Evolutionary conservation across 2,329 filamentous ascomycete genomes (phyloP).

Genomic region (Claviceps paspali): DNA sequence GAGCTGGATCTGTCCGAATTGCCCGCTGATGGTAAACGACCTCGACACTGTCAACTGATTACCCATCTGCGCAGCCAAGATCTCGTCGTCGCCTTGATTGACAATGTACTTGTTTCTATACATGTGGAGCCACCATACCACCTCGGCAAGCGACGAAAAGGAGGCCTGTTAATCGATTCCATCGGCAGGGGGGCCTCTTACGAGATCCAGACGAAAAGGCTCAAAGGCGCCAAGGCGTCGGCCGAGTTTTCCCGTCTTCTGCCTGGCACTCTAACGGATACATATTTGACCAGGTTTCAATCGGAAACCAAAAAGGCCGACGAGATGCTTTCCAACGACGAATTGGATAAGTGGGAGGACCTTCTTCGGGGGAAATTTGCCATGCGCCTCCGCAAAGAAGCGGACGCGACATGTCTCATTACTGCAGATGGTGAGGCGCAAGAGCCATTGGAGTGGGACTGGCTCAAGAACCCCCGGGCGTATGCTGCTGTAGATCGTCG

Average conservation of each 20-base stretch:
- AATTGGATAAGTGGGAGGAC: constrained; percentile 34
- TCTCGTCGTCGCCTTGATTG: constrained; percentile 48
- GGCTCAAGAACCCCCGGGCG: constrained; percentile 25
- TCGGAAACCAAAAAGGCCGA: constrained; percentile 32
- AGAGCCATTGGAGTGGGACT: constrained; percentile 33
- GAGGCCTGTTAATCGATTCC: constrained; percentile 56
- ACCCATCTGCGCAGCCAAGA: constrained; percentile 52
- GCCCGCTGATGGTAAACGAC: constrained; percentile 19
- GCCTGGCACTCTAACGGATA: constrained; percentile 35
- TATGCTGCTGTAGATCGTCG: constrained; percentile 46
- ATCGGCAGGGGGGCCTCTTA: constrained; percentile 47
- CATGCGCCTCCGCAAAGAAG: constrained; percentile 19
- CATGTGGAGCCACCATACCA: constrained; percentile 49
- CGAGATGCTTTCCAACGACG: constrained; percentile 27
- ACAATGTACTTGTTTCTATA: constrained; percentile 49
- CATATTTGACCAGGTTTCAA: constrained; percentile 31
- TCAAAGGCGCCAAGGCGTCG: constrained; percentile 16
- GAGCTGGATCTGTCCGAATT: constrained; percentile 28
- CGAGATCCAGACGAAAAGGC: constrained; percentile 20
- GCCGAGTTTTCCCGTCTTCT: constrained; percentile 21
- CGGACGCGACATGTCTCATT: constrained; percentile 4
- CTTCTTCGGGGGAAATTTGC: constrained; percentile 34
- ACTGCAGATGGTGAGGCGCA: constrained; percentile 9
- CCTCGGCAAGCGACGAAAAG: constrained; percentile 39
- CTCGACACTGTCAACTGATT: constrained; percentile 29